These are phyloP conservation scores for Monosporozyma yasuniensis DNA, from an alignment of 805 yeast species.

Conservation along the genomic window DNA sequence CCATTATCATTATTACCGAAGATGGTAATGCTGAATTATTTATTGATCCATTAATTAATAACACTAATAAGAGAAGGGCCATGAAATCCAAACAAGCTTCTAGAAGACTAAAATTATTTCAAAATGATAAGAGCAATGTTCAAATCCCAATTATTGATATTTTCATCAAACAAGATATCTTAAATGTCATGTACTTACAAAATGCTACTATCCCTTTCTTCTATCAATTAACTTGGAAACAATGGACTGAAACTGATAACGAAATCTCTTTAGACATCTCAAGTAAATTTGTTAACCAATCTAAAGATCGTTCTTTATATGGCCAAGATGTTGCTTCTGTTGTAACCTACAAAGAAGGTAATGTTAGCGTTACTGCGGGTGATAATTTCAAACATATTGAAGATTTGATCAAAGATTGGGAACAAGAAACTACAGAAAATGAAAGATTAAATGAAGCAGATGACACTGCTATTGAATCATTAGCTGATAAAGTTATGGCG, in stretches of 20 bases:
- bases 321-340: slow-evolving; percentile 44
- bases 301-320: slow-evolving; percentile 14
- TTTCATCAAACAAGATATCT: slow-evolving; percentile 27
- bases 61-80: slow-evolving; percentile 38
- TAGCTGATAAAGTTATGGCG: slow-evolving; percentile 40
- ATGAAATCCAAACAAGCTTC: slow-evolving; percentile 44
- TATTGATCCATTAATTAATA: slow-evolving; percentile 40
- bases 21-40: slow-evolving; percentile 69
- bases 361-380: slow-evolving; percentile 55
- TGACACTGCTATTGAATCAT: slow-evolving; percentile 37
- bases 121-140: slow-evolving; percentile 21
- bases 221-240: slow-evolving; percentile 43
- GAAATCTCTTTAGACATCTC: slow-evolving; percentile 28
- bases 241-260: slow-evolving; percentile 28
- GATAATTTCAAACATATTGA: slow-evolving; percentile 50
- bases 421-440: slow-evolving; percentile 32
- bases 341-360: slow-evolving; percentile 50
- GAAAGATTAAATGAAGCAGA: slow-evolving; percentile 35
- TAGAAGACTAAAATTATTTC: slow-evolving; percentile 37
- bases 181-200: slow-evolving; percentile 55
- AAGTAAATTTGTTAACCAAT: slow-evolving; percentile 5
- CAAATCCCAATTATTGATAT: slow-evolving; percentile 26
- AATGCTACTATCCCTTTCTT: slow-evolving; percentile 48
- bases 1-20: slow-evolving; percentile 50
- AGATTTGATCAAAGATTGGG: slow-evolving; percentile 35